A percentile compares a stretch with the other conserved stretches of the same genome.
These are phyloP conservation scores for Nothophoma quercina DNA, from an alignment of 2,329 filamentous ascomycete species.

Conservation along the genomic window DNA sequence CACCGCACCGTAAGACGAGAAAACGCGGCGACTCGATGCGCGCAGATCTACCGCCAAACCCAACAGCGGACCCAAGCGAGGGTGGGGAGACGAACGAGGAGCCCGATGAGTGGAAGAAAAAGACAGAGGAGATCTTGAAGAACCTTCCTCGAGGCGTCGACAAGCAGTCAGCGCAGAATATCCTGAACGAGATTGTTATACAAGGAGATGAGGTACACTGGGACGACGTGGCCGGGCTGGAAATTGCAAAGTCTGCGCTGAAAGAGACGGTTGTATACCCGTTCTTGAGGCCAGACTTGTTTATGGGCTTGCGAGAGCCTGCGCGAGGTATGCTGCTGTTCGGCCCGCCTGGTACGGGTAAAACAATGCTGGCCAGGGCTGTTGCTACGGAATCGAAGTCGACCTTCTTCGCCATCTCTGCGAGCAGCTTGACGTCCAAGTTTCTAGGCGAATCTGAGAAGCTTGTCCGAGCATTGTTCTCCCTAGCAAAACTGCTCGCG, in stretches of 20 bases:
- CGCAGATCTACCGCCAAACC: conserved; percentile 43
- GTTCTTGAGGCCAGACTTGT: conserved; percentile 91
- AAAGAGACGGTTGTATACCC: conserved; percentile 98
- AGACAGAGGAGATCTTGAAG: conserved; percentile 65
- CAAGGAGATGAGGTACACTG: conserved; percentile 94
- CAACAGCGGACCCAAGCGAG: conserved; percentile 37
- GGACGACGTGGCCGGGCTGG: conserved; percentile 90
- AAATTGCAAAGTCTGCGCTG: conserved; percentile 87
- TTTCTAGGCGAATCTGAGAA: conserved; percentile 97
- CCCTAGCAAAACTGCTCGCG: conserved; percentile 84
- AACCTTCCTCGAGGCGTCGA: conserved; percentile 85
- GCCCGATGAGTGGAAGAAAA: conserved; percentile 47
- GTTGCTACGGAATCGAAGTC: conserved; percentile 94
- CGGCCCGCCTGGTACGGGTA: conserved; percentile 95
- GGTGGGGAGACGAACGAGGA: conserved; percentile 35
- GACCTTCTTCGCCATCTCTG: conserved; percentile 96
- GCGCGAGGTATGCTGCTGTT: conserved; percentile 95
- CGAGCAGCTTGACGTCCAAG: conserved; percentile 92
- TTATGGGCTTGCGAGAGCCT: conserved; percentile 93
- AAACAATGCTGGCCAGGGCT: conserved; percentile 95
- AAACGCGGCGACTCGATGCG: conserved; percentile 40
- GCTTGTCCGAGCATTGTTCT: conserved; percentile 89
- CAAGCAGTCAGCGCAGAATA: conserved; percentile 82
- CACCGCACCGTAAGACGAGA: conserved; percentile 38
- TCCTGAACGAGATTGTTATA: conserved; percentile 94